Evolutionary conservation across 1,284 basidiomycete species (phyloP).

Genomic region (Heterobasidion irregulare): DNA sequence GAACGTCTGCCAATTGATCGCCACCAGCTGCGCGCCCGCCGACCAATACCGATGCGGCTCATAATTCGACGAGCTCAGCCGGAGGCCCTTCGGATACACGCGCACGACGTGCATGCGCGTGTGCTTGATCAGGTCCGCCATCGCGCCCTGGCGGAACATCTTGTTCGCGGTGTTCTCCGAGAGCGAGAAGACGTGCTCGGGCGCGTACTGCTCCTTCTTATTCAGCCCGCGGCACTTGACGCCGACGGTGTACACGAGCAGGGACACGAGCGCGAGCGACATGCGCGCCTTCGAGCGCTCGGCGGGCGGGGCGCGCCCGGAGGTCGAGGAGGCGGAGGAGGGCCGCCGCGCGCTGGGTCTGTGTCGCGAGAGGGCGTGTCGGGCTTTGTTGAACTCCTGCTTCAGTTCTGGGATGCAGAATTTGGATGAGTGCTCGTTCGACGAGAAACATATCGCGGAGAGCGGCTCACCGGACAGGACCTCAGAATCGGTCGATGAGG

Average conservation of each 20-base stretch:
- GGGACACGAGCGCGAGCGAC: constrained; percentile 63
- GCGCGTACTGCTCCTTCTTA: constrained; percentile 81
- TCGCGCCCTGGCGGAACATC: constrained; percentile 41
- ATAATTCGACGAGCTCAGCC: constrained; percentile 85
- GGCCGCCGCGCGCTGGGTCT: constrained; percentile 13
- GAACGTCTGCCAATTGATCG: constrained; percentile 97
- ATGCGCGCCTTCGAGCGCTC: constrained; percentile 45
- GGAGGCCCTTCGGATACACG: constrained; percentile 82
- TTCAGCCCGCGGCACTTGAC: constrained; percentile 93
- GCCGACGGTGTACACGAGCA: constrained; percentile 93
- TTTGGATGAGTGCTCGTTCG: neutral
- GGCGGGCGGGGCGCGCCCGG: neutral
- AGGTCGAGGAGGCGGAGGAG: neutral
- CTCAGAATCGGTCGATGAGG: constrained; percentile 33
- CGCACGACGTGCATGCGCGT: constrained; percentile 81
- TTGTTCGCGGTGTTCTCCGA: constrained; percentile 81
- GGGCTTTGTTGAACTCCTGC: constrained; percentile 23
- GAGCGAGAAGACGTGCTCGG: constrained; percentile 89
- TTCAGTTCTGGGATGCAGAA: constrained; percentile 20
- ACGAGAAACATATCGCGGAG: neutral
- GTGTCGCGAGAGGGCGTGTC: constrained; percentile 28
- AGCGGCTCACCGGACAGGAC: constrained; percentile 12
- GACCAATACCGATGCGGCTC: constrained; percentile 88
- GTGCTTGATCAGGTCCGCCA: constrained; percentile 78
- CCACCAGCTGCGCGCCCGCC: constrained; percentile 88